phyloP scores from a whole-genome alignment of 164 flowering plant genomes.

The Vitis riparia region DNA sequence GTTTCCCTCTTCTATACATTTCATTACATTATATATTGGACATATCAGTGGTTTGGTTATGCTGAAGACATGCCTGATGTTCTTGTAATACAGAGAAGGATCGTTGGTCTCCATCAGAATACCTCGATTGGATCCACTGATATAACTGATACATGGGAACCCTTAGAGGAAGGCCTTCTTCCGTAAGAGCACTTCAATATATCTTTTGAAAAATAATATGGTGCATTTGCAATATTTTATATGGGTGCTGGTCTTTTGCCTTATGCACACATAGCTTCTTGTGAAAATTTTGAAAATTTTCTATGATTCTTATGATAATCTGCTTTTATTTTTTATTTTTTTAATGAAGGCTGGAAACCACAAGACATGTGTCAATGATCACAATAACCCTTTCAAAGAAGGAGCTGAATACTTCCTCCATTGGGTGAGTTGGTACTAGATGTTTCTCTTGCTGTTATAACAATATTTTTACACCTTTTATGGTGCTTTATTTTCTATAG shows the following conservation, averaged over 20 bases:
- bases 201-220: not conserved
- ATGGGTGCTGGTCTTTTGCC: not conserved
- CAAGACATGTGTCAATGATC: constrained; percentile 92
- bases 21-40: not conserved
- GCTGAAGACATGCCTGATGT: constrained; percentile 1
- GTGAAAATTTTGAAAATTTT: not conserved
- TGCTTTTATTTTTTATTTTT: not conserved
- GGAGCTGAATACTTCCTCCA: constrained; percentile 54
- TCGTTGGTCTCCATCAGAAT: constrained; percentile 84
- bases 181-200: constrained; percentile 46
- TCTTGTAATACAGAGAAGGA: constrained; percentile 64
- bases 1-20: constrained; percentile 22
- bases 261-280: too few species aligned
- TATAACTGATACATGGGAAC: constrained; percentile 88
- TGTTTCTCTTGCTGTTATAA: not conserved
- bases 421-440: constrained; percentile 52
- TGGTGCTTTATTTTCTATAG: too few species aligned
- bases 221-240: not conserved
- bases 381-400: constrained; percentile 73
- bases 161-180: constrained; percentile 88
- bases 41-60: not conserved
- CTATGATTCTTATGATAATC: not conserved
- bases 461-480: too few species aligned
- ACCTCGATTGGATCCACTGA: constrained; percentile 80
- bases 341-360: constrained; percentile 64